Evolutionary conservation across 2,329 filamentous ascomycete genomes (phyloP).

Genomic region (Cercospora canescens): DNA sequence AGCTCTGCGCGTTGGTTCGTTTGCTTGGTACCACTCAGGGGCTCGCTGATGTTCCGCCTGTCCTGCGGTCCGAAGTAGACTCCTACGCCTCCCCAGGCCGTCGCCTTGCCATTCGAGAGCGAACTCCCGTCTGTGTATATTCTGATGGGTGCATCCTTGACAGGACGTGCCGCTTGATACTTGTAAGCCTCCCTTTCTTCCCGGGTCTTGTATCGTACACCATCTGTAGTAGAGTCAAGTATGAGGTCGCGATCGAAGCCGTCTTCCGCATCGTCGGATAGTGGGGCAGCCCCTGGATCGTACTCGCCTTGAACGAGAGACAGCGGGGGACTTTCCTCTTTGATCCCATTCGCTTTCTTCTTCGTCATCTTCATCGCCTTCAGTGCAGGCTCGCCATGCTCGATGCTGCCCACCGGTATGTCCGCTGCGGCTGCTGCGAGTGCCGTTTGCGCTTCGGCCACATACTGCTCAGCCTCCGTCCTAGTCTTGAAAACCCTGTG

Average conservation of each 20-base stretch:
- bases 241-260: slow-evolving; percentile 61
- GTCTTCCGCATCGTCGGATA: slow-evolving; percentile 59
- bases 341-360: slow-evolving; percentile 35
- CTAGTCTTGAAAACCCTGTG: slow-evolving; percentile 51
- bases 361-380: slow-evolving; percentile 44
- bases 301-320: slow-evolving; percentile 37
- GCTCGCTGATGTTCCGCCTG: slow-evolving; percentile 67
- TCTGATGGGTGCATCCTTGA: slow-evolving; percentile 49
- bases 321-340: slow-evolving; percentile 25
- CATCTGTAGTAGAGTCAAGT: slow-evolving; percentile 55
- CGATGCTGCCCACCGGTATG: slow-evolving; percentile 23
- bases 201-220: slow-evolving; percentile 56
- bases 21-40: slow-evolving; percentile 70
- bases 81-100: slow-evolving; percentile 61
- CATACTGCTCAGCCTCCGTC: slow-evolving; percentile 76
- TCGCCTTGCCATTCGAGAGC: slow-evolving; percentile 56
- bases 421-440: slow-evolving; percentile 8
- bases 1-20: slow-evolving; percentile 98
- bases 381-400: slow-evolving; percentile 29
- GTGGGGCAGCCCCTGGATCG: slow-evolving; percentile 56
- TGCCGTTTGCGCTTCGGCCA: slow-evolving; percentile 44
- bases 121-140: slow-evolving; percentile 67
- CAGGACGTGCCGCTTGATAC: slow-evolving; percentile 43
- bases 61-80: slow-evolving; percentile 64
- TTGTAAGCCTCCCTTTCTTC: slow-evolving; percentile 51